Evolutionary conservation across 129 eudicot genomes (phyloP).

Genomic region (Escallonia rubra): DNA sequence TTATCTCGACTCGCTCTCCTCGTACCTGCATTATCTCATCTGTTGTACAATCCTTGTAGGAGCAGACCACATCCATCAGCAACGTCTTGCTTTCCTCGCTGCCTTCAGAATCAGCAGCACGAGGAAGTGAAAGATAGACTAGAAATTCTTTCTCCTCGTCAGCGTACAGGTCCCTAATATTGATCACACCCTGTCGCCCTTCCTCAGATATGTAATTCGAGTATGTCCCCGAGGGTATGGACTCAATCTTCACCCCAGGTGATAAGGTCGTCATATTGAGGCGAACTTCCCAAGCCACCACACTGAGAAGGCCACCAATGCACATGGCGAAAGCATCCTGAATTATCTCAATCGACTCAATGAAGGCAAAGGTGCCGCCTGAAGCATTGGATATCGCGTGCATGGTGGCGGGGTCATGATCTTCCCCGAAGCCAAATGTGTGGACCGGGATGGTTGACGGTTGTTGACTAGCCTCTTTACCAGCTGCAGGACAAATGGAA

Average conservation of each 20-base stretch:
- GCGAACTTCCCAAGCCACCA: constrained; percentile 13
- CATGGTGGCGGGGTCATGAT: constrained; percentile 20
- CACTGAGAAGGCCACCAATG: constrained; percentile 22
- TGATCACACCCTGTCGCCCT: neutral
- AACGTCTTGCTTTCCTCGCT: neutral
- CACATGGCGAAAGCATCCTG: constrained; percentile 24
- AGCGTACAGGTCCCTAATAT: constrained; percentile 16
- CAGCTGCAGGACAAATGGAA: neutral
- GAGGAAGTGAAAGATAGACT: constrained; percentile 6
- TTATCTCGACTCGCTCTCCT: neutral
- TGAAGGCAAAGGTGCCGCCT: constrained; percentile 24
- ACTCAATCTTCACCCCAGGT: neutral
- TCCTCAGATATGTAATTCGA: neutral
- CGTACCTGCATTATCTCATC: neutral
- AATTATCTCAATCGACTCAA: constrained; percentile 13
- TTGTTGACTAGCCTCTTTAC: neutral
- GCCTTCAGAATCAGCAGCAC: neutral
- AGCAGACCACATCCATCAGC: constrained; percentile 1
- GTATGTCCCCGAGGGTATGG: constrained; percentile 16
- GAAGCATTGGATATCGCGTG: constrained; percentile 15
- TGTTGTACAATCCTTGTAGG: constrained; percentile 9
- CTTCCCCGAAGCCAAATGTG: constrained; percentile 18
- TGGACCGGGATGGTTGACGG: constrained; percentile 10
- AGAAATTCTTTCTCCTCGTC: constrained; percentile 24
- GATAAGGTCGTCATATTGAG: neutral